Evolutionary conservation across 371 early-diverging fungal species (phyloP).

Genomic region (Mortierella sp.): DNA sequence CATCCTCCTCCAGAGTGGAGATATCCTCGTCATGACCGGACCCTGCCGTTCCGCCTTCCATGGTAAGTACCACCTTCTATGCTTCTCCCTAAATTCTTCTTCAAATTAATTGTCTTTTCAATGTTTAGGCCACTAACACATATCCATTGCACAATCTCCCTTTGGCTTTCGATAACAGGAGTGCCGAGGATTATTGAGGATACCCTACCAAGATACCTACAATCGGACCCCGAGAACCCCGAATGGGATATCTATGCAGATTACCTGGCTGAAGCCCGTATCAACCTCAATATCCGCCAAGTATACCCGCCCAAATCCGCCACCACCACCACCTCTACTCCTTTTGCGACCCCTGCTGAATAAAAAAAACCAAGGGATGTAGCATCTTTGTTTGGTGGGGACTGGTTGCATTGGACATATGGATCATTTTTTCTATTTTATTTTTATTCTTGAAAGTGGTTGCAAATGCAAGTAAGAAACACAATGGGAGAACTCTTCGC

Average conservation of each 20-base stretch:
- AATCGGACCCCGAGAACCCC: constrained; percentile 37
- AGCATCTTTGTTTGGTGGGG: too few species aligned
- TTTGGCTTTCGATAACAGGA: constrained; percentile 57
- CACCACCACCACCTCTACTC: not conserved
- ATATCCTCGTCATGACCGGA: constrained; percentile 89
- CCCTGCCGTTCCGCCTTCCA: constrained; percentile 80
- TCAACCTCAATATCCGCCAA: constrained; percentile 86
- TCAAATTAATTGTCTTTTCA: not conserved
- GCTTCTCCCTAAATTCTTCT: not conserved
- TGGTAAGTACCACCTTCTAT: constrained; percentile 59
- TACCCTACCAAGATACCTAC: constrained; percentile 72
- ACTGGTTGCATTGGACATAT: too few species aligned
- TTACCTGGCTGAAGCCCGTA: constrained; percentile 70
- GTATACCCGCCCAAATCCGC: constrained; percentile 63
- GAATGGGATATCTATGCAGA: constrained; percentile 72
- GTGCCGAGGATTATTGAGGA: constrained; percentile 81
- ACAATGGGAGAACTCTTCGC: too few species aligned
- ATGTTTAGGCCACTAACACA: not conserved
- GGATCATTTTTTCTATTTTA: too few species aligned
- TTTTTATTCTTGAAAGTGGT: too few species aligned
- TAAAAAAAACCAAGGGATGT: too few species aligned
- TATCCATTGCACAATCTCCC: not conserved
- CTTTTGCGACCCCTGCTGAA: not conserved
- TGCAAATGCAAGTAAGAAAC: too few species aligned
- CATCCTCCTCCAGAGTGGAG: constrained; percentile 82